Evolutionary conservation across 306 rosid genomes (phyloP).

Genomic region (Pterocarpus santalinus): DNA sequence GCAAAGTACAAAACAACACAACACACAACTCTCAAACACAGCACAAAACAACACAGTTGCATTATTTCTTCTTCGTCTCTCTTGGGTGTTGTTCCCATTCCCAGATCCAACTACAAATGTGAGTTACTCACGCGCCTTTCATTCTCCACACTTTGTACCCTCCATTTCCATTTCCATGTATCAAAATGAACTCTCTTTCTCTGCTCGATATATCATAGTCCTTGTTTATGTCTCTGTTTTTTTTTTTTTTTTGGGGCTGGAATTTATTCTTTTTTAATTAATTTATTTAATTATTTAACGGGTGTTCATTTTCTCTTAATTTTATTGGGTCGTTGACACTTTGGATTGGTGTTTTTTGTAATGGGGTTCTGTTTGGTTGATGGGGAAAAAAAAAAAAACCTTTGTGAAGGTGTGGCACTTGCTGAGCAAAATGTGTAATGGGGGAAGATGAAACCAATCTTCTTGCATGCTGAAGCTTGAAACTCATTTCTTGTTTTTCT

Average conservation of each 20-base stretch:
- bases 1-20: slow-evolving; percentile 41
- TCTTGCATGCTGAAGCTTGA: slow-evolving; percentile 34
- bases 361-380: slow-evolving; percentile 46
- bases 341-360: slow-evolving; percentile 12
- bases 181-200: slow-evolving; percentile 31
- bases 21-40: slow-evolving; percentile 12
- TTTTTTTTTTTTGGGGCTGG: background rate
- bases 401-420: slow-evolving; percentile 4
- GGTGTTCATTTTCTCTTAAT: slow-evolving; percentile 7
- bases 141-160: background rate
- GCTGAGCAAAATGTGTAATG: slow-evolving; percentile 21
- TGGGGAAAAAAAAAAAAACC: background rate
- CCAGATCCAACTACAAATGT: slow-evolving; percentile 65
- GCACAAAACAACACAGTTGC: slow-evolving; percentile 20
- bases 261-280: background rate
- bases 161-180: slow-evolving; percentile 13
- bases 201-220: slow-evolving; percentile 10
- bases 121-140: slow-evolving; percentile 38
- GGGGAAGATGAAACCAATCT: slow-evolving; percentile 4
- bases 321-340: slow-evolving; percentile 10
- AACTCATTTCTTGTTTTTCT: background rate
- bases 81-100: background rate
- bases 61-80: slow-evolving; percentile 35
- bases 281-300: background rate
- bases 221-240: background rate